phyloP scores from a whole-genome alignment of 202 grass and related monocot genomes.

The Musa balbisiana region DNA sequence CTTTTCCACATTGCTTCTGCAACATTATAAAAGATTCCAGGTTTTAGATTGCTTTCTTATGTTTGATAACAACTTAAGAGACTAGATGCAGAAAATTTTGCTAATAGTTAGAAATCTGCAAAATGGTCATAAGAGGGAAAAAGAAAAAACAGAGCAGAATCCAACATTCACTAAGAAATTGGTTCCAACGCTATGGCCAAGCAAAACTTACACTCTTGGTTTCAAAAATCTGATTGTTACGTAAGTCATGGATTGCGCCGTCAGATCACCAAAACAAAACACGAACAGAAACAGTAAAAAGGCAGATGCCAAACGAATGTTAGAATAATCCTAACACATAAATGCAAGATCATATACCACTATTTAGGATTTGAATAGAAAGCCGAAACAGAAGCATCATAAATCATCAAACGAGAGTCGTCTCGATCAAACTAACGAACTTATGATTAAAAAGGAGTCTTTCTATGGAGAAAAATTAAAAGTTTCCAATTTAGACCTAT shows the following conservation, averaged over 20 bases:
- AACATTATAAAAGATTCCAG: neutral
- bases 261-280: neutral
- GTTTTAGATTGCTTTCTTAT: neutral
- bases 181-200: neutral
- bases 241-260: neutral
- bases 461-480: no score
- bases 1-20: conserved; percentile 12
- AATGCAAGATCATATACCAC: neutral
- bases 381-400: neutral
- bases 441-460: neutral
- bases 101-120: neutral
- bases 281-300: neutral
- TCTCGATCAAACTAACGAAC: neutral
- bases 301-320: neutral
- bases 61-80: neutral
- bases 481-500: no score
- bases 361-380: neutral
- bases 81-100: neutral
- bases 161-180: neutral
- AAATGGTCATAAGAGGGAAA: neutral
- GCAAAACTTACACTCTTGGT: neutral
- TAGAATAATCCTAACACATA: neutral
- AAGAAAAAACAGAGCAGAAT: neutral
- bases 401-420: neutral
- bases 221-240: neutral